Base-by-base conservation (phyloP, 192 early-diverging fungal genomes). In the Chytriomyces confervae region DNA sequence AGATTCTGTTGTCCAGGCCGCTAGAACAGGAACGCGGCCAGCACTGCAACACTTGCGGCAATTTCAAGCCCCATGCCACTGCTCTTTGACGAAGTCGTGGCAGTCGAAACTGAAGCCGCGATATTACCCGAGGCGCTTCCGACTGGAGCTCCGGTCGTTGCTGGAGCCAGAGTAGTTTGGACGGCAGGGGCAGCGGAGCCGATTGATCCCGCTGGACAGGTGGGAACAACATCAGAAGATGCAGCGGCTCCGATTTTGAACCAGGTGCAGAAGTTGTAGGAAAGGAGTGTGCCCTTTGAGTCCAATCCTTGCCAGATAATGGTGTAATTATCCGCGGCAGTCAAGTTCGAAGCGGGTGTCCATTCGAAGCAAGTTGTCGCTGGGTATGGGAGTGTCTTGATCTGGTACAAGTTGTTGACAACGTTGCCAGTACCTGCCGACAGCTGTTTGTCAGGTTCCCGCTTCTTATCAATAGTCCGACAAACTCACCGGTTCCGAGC, bases 321-420 rank as follows among this genome's bases (percentile, higher is more conserved):
- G 11, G 72, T 74, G 46, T 74, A 74, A 7, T 62, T 61, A 13
- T n/a, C 53, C 8, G 18, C 29, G 7, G 36, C 50, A 23, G 69
- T 60, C 24, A 74, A 45, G 61, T 74, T 74, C 7, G 72, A 36
- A 45, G 72, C 45, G 16, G 72, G 72, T 1, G 72, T 74, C 72
- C 72, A 74, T 62, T 10, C 44, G 72, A 47, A 74, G 61, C 72
- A 74, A 36, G 72, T 74, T 2, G 72, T 46, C 7, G 72, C 72
- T 11, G 72, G 72, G 72, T 44, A 74, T 18, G 72, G 16, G n/a
- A 74, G 43, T 44, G 27, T 45, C 5, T 8, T 51, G 18, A 62
- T 9, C 8, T n/a, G 29, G 61, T 74, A 62, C 7, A 62, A 49
- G 24, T 61, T 20, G 9, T 50, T 43, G 50, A 70, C 27, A 13